Evolutionary conservation across 345 rosid genomes (phyloP), one percentile per base, ranked within the genome.

Genomic region (Lumnitzera littorea): DNA sequence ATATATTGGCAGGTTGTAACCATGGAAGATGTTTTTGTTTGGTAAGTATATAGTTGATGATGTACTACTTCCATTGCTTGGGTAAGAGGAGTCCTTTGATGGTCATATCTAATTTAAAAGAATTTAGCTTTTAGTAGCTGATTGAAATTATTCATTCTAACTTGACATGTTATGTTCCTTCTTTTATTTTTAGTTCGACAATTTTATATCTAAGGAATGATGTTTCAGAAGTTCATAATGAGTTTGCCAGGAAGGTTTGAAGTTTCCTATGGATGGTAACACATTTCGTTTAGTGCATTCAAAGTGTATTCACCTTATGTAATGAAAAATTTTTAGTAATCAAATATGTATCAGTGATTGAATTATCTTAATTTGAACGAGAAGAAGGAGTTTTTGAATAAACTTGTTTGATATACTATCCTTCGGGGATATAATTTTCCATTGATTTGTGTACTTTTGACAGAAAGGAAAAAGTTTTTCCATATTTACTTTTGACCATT

Each of bases 41-140:
- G 83, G 83, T 56, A 90, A 72, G 43, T 94, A 87, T 75, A 73
- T 82, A 13, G 55, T 83, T 48, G 76, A 83, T 75, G 95, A 94
- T 72, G 75, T 90, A 11, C 71, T 94, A 73, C 97, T 94, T 64
- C 97, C 97, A 65, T 64, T 87, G 81, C 97, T 97, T 48, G 91
- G 99, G 98, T 92, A 74, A 77, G 81, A 64, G 75, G 53, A 55
- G 20, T 20, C 20, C 20, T 20, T 20, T 20, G 20, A 20, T 20
- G 20, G 20, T 20, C 20, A 20, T 20, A 31, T 57, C 23, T 8
- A 15, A 11, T 54, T 60, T 15, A 13, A 54, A 36, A 15, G 52
- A 51, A 11, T 56, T 8, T 36, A 31, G 15, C 55, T 13, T 50
- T 13, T 51, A 6, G 41, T 53, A 51, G 5, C 2, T 50, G 14